phyloP scores from a whole-genome alignment of 164 flowering plant species.

The Magnolia sinica region DNA sequence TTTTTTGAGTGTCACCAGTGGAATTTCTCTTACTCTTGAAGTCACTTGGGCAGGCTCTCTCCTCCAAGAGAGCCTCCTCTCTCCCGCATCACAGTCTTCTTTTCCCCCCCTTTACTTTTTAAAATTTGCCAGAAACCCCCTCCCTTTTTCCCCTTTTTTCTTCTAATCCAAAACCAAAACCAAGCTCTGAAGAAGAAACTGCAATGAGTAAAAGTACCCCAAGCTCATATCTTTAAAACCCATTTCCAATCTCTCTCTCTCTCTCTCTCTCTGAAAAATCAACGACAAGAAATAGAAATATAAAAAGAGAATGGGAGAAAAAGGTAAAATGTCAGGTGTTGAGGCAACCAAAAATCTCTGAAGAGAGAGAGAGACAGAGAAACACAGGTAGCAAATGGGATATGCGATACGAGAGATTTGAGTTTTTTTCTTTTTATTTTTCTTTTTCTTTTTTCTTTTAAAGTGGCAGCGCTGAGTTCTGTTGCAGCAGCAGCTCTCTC shows the following conservation, averaged over 20 bases:
- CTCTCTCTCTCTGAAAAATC: constrained; percentile 21
- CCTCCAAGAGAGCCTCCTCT: constrained; percentile 67
- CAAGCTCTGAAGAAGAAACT: neutral
- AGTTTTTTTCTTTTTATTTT: neutral
- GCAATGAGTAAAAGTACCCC: neutral
- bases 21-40: constrained; percentile 1
- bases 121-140: neutral
- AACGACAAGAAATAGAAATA: neutral
- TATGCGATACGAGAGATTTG: no score
- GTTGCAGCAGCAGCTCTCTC: constrained; percentile 3
- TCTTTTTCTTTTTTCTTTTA: neutral
- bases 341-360: neutral
- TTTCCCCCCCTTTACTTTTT: neutral
- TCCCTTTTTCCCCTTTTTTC: neutral
- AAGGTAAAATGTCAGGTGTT: neutral
- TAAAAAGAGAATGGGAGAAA: no score
- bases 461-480: neutral
- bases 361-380: neutral
- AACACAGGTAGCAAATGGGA: no score
- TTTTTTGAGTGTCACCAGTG: constrained; percentile 4
- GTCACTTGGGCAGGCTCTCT: constrained; percentile 51
- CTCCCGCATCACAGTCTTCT: constrained; percentile 44
- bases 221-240: constrained; percentile 28
- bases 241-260: constrained; percentile 9
- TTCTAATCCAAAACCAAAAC: neutral